Evolutionary conservation across 208 protist species (phyloP), one percentile per base, ranked within the genome.

Genomic region (Wallacemonas collosoma): DNA sequence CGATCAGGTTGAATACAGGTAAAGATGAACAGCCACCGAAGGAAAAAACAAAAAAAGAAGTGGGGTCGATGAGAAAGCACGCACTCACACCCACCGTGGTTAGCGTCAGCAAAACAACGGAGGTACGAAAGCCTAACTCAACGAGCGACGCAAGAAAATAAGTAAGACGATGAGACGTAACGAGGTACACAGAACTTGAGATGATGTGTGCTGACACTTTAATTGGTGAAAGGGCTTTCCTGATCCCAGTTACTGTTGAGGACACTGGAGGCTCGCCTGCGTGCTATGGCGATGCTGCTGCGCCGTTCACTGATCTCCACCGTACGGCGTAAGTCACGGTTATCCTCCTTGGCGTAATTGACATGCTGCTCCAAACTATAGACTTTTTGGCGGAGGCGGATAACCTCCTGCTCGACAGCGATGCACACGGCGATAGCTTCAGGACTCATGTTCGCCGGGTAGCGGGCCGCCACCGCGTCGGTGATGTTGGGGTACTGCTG

Each of bases 41-140:
- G 48, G 39, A 15, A 51, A 44, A 67, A 68, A 48, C 14, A 58
- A 58, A 75, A 75, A 35, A 41, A 81, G 69, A 61, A 67, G 26
- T 26, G 26, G 26, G 0, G 12, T 67, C 44, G 15, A 44, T 66
- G 45, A 73, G 26, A 54, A 69, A 61, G 60, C 50, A 62, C 12
- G 40, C 68, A 60, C 51, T 5, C 50, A 72, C 40, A 66, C 6
- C 41, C 15, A 43, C 61, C 6, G 51, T 64, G 35, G 7, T 7
- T 9, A 64, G 6, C 14, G 36, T 56, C 54, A 65, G 75, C 14
- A 45, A 15, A 75, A 63, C 11, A 75, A 7, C 4, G 53, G 67
- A 48, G 44, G 63, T 55, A 38, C 65, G 17, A 67, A 67, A 60
- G 54, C 9, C 53, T 36, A 71, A 67, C 17, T 58, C 8, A 60